These are phyloP conservation scores for Solanum clarkiae DNA, from an alignment of 257 asterid genomes.

Conservation along the genomic window DNA sequence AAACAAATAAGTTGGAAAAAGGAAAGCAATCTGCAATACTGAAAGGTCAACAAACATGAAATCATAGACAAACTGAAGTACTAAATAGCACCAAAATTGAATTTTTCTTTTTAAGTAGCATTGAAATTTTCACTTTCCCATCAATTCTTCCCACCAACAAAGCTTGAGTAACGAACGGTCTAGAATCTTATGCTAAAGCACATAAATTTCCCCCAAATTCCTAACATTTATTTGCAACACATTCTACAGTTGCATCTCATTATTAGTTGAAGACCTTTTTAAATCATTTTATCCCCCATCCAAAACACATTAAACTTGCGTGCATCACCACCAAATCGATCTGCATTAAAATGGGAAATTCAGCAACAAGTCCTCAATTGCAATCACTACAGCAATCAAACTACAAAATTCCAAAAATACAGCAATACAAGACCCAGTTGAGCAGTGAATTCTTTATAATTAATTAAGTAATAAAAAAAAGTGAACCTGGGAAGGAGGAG, in stretches of 20 bases:
- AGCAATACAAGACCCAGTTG: background rate
- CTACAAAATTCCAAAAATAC: background rate
- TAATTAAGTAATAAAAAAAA: background rate
- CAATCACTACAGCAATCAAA: background rate
- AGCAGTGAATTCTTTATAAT: background rate
- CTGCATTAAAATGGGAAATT: background rate
- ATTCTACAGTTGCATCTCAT: background rate
- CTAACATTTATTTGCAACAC: background rate
- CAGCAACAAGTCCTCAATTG: background rate
- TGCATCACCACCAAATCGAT: background rate
- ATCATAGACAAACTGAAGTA: background rate
- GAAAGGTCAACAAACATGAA: background rate
- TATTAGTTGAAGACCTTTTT: background rate
- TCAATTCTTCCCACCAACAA: background rate
- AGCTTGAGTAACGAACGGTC: background rate
- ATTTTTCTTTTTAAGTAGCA: background rate
- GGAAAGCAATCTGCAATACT: background rate
- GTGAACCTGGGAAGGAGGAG: constrained; percentile 53
- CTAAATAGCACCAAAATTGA: background rate
- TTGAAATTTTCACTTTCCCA: background rate
- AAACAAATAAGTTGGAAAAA: background rate
- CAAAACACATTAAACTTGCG: background rate
- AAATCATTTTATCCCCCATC: background rate
- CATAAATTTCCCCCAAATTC: background rate
- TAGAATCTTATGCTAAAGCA: background rate